Conservation (phyloP, 768 basidiomycete species). For the Tylopilus balloui region DNA sequence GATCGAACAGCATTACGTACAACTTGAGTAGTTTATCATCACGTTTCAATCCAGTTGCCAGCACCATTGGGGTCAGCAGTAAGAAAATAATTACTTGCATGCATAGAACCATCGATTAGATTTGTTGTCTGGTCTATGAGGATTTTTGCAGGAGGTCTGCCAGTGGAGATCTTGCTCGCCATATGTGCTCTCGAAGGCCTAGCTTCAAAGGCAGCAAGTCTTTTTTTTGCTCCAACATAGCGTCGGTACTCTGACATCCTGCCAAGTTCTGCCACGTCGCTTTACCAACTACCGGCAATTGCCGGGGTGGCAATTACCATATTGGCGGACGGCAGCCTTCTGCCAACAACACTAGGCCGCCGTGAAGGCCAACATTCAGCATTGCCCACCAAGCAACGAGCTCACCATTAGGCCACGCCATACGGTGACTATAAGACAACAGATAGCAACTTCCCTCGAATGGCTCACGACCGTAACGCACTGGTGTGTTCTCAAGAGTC, state of each 20-base stretch:
- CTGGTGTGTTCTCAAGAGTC: background rate
- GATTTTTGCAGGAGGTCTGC: background rate
- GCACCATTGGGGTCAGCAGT: background rate
- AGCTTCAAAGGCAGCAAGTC: background rate
- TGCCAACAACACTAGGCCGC: too few relatives aligned
- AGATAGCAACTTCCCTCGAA: too few relatives aligned
- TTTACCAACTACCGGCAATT: too few relatives aligned
- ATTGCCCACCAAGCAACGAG: too few relatives aligned
- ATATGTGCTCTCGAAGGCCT: background rate
- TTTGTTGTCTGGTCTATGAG: background rate
- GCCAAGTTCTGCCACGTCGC: background rate
- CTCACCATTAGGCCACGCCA: too few relatives aligned
- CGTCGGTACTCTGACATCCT: background rate
- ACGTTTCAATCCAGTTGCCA: background rate
- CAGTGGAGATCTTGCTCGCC: background rate
- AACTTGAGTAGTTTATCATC: background rate
- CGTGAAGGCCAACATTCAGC: too few relatives aligned
- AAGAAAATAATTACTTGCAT: too few relatives aligned
- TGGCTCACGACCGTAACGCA: background rate
- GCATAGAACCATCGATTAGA: background rate
- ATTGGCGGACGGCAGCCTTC: too few relatives aligned
- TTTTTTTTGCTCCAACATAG: background rate
- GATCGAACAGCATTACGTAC: background rate
- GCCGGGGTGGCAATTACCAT: too few relatives aligned
- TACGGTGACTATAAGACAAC: too few relatives aligned